Evolutionary conservation across 139 green algal genomes (phyloP).

Genomic region (Cymbomonas tetramitiformis): DNA sequence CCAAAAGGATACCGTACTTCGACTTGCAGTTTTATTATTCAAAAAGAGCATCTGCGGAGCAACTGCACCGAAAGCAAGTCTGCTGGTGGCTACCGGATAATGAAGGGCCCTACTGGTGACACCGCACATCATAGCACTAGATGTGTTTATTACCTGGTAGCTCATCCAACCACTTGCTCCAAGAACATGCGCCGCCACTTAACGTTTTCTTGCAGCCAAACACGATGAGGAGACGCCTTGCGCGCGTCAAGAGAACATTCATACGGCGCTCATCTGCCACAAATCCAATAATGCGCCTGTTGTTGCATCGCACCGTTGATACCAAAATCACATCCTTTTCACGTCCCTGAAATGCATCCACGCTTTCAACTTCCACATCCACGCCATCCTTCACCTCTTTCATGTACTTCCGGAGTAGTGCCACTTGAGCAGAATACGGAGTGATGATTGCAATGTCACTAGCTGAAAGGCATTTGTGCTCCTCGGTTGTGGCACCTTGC

Average conservation of each 20-base stretch:
- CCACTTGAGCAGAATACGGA: slow-evolving; percentile 28
- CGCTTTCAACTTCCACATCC: slow-evolving; percentile 19
- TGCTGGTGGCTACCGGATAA: too few species aligned
- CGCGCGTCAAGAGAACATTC: slow-evolving; percentile 80
- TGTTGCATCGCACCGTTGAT: slow-evolving; percentile 69
- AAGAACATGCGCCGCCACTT: not conserved
- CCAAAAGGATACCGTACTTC: too few species aligned
- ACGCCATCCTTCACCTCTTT: not conserved
- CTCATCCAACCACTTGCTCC: slow-evolving; percentile 1
- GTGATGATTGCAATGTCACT: slow-evolving; percentile 26
- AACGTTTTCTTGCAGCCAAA: slow-evolving; percentile 39
- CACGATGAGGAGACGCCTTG: slow-evolving; percentile 48
- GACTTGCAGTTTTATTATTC: too few species aligned
- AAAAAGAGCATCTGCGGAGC: too few species aligned
- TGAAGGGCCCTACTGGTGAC: too few species aligned
- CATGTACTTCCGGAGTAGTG: not conserved
- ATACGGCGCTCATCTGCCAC: slow-evolving; percentile 61
- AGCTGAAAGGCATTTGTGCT: too few species aligned
- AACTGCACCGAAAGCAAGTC: too few species aligned
- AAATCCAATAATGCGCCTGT: slow-evolving; percentile 52
- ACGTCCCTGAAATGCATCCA: slow-evolving; percentile 60
- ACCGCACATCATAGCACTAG: too few species aligned
- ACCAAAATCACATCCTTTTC: slow-evolving; percentile 86
- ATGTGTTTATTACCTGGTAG: too few species aligned
- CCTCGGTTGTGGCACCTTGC: too few species aligned